These are phyloP conservation scores for Pseudogymnoascus sp. DNA, from an alignment of 2,329 filamentous ascomycete genomes.

Conservation along the genomic window DNA sequence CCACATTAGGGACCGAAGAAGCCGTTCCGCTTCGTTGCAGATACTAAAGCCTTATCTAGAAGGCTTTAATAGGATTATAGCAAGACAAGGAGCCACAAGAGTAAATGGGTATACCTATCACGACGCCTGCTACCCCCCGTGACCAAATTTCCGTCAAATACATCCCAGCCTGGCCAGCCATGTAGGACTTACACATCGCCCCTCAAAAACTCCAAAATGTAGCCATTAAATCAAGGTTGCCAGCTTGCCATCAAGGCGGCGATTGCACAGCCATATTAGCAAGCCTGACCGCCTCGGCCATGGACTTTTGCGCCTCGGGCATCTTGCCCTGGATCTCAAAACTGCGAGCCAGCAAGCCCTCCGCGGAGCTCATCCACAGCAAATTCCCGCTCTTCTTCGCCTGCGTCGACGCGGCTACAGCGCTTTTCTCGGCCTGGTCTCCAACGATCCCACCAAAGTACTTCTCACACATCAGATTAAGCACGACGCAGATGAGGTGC, in stretches of 20 bases:
- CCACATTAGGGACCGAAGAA: background rate
- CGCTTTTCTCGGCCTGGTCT: constrained; percentile 70
- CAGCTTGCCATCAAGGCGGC: constrained; percentile 1
- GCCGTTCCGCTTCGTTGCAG: background rate
- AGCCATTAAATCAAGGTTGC: constrained; percentile 10
- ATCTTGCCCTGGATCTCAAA: constrained; percentile 64
- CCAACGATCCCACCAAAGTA: constrained; percentile 57
- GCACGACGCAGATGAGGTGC: constrained; percentile 72
- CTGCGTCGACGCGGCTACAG: constrained; percentile 60
- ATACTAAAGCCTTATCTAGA: background rate
- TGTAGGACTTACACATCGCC: background rate
- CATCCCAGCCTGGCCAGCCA: background rate
- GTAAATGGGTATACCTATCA: background rate
- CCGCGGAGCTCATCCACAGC: constrained; percentile 73
- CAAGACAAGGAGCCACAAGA: constrained; percentile 3
- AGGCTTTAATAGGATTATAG: background rate
- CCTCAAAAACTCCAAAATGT: constrained; percentile 9
- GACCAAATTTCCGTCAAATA: constrained; percentile 6
- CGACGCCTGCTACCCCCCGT: background rate
- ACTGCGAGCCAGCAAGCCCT: constrained; percentile 69
- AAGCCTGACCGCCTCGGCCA: constrained; percentile 34
- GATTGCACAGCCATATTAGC: constrained; percentile 19
- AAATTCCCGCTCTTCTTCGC: constrained; percentile 63
- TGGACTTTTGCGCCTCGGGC: constrained; percentile 40
- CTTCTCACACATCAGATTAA: constrained; percentile 76